Percentiles rank a stretch among this genome's conserved stretches.
These are phyloP conservation scores for Gnaphalium uliginosum DNA, from an alignment of 129 eudicot species.

Conservation along the genomic window DNA sequence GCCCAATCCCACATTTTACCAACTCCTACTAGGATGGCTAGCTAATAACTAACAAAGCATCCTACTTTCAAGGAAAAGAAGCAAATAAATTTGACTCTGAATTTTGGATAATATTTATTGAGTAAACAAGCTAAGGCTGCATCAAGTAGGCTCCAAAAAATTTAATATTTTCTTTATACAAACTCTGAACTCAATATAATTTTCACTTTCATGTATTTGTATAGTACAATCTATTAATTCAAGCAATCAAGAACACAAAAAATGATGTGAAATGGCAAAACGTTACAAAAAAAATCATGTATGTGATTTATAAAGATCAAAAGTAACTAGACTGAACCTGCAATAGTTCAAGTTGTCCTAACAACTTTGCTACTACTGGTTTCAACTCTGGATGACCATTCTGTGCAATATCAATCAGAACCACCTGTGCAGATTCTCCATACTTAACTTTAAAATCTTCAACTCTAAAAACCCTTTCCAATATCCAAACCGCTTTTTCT, in stretches of 20 bases:
- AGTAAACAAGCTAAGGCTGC: background rate
- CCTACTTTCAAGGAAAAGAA: no score
- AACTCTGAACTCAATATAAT: background rate
- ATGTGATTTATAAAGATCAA: constrained; percentile 36
- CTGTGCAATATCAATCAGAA: constrained; percentile 82
- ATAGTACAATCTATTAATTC: constrained; percentile 17
- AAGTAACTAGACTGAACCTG: constrained; percentile 80
- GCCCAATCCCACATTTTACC: no score
- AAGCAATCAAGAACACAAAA: constrained; percentile 34
- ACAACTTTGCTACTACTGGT: constrained; percentile 64
- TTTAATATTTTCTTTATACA: background rate
- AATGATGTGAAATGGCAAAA: constrained; percentile 27
- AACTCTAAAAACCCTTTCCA: constrained; percentile 69
- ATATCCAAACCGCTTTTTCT: constrained; percentile 75
- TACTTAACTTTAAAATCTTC: constrained; percentile 60
- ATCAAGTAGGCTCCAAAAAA: background rate
- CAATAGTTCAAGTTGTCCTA: constrained; percentile 88
- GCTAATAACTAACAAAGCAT: no score
- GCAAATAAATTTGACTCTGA: no score
- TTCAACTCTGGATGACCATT: constrained; percentile 61
- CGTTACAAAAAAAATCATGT: constrained; percentile 8
- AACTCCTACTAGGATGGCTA: no score
- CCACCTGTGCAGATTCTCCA: constrained; percentile 62
- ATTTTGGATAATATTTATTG: background rate
- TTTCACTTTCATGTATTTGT: background rate